Evolutionary conservation across 768 basidiomycete genomes (phyloP), one percentile per base, ranked within the genome.

Genomic region (Strobilomyces echinocephalus): DNA sequence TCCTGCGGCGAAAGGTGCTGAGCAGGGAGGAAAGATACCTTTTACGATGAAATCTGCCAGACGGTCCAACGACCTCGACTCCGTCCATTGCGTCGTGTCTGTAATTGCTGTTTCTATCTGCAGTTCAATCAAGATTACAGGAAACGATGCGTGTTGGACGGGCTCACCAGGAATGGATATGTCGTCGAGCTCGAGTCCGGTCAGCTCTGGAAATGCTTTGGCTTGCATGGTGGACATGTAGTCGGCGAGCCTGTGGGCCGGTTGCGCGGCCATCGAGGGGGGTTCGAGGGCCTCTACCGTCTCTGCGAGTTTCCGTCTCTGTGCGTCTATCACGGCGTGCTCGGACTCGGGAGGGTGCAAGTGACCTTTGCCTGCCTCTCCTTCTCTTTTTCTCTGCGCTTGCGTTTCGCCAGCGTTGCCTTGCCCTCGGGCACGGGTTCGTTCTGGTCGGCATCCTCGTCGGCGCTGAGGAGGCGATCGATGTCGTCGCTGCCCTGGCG

Each of bases 141-240:
- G 44, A 58, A 24, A 21, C 36, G 40, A 33, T 20, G 48, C 18
- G 42, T 21, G 16, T 24, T 18, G 38, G n/a, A 57, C 9, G 44
- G 4, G 69, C 83, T 58, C 65, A 91, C 94, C 83, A 63, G 87
- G 87, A 69, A 97, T 85, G 47, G 74, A 75, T 42, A 86, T 73
- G 60, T 95, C 93, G 12, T 81, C 79, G 35, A 95, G 76, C 72
- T 98, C 95, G 54, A 98, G 75, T 12, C 73, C 72, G 8, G 87
- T 88, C 61, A 88, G 71, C 45, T 85, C 79, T 3, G 83, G 74
- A 62, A 85, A 87, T 4, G 82, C 78, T 61, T 84, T 88, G 45
- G 76, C 76, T 65, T 92, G 91, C 72, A 85, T 76, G 24, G 78
- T 65, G 9, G 79, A 72, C 18, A 95, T 63, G 64, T 88, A 87